Base-by-base conservation (phyloP, 306 rosid genomes). In the Pachyrhizus erosus region DNA sequence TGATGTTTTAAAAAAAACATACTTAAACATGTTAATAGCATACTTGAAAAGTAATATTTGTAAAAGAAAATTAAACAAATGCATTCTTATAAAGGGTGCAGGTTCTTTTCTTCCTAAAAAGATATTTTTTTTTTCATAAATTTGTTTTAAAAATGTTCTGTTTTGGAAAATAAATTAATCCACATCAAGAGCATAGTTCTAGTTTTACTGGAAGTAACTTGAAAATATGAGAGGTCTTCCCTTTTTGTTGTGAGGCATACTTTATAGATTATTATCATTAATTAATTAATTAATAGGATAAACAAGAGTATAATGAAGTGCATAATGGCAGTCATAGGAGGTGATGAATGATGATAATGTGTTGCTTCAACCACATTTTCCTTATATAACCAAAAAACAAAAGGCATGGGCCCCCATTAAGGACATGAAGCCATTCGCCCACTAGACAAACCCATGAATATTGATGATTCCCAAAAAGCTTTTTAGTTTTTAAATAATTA, bases 351-450 rank as follows among this genome's bases (percentile, higher is more conserved):
- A 42, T 61, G 62, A 61, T 61, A 42, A 43, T 43, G 20, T 43
- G 73, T 45, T 62, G 18, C 13, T 55, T 75, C 51, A 48, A 64
- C 23, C 74, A 46, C 64, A 45, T 51, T 18, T 39, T 71, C 43
- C 76, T 43, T 10, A 7, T 48, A 0, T 42, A 12, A 13, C 21
- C 6, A 12, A 14, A 14, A 68, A 43, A 43, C 0, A 11, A 68
- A 68, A 70, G 6, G 43, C 64, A 77, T 70, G 84, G 64, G 13
- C 72, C 84, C 84, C 70, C 34, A 1, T 42, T 20, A 45, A 61
- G 72, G 52, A 43, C 51, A 17, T 43, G 48, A 79, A 79, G 29
- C 43, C 77, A 54, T 69, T 42, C 15, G 27, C 61, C 62, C 71
- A 42, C 71, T 20, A 20, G 17, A 3, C 18, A 80, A 70, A 29